These are phyloP conservation scores for Nakaseomyces uthaithaninus DNA, from an alignment of 1,139 yeast genomes.

Conservation along the genomic window DNA sequence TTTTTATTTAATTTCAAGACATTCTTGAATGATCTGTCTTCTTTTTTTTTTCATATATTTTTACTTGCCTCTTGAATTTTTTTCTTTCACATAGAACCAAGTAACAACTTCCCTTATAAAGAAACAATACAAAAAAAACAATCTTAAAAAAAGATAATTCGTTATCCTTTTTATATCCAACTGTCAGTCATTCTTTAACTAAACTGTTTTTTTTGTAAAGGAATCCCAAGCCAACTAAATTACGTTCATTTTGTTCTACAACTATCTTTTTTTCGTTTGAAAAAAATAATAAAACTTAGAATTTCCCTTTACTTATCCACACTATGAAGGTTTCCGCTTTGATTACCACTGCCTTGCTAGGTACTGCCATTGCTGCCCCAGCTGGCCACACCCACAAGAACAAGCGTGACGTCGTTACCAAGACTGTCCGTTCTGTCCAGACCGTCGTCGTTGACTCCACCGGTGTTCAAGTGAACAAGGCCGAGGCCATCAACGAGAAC, in stretches of 20 bases:
- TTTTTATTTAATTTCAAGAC: neutral
- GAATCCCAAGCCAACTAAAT: neutral
- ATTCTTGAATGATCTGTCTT: neutral
- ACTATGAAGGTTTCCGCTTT: constrained; percentile 13
- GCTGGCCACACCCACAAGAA: constrained; percentile 39
- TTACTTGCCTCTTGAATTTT: no score
- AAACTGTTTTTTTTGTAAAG: neutral
- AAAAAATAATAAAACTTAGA: no score
- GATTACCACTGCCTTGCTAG: constrained; percentile 33
- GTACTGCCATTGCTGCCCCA: constrained; percentile 35
- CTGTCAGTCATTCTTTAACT: constrained; percentile 8
- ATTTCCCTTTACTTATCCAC: no score
- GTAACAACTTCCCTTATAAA: no score
- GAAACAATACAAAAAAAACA: neutral
- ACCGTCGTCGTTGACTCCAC: constrained; percentile 30
- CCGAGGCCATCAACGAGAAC: constrained; percentile 18
- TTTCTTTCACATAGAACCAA: no score
- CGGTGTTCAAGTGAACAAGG: constrained; percentile 15
- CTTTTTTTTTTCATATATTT: no score
- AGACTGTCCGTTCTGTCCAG: constrained; percentile 36
- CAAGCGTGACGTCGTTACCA: constrained; percentile 42
- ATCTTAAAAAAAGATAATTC: no score
- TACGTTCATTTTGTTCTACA: constrained; percentile 1
- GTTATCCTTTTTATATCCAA: constrained; percentile 1
- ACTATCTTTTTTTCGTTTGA: constrained; percentile 3